Conservation (phyloP, 768 basidiomycete species). For the Tulasnella sp. region DNA sequence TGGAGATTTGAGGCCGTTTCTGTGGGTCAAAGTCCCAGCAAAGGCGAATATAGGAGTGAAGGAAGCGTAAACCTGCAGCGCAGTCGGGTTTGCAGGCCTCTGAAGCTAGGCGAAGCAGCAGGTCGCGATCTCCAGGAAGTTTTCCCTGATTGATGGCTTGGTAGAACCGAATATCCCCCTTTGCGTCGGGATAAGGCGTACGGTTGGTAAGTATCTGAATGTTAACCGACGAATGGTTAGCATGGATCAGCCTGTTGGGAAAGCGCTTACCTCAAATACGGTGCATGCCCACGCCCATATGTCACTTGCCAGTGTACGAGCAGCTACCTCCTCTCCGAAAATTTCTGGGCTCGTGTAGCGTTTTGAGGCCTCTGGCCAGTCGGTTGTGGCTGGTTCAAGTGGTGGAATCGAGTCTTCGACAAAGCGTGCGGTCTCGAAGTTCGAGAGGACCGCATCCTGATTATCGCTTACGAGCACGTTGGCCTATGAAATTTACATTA, state of each 20-base stretch:
- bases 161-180: no score
- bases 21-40: no score
- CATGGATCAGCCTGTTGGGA: neutral
- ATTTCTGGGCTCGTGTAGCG: neutral
- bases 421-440: neutral
- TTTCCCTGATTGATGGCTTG: no score
- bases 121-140: no score
- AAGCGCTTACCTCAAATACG: neutral
- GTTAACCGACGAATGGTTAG: no score
- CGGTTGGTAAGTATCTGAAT: neutral
- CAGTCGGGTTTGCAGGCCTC: no score
- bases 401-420: neutral
- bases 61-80: no score
- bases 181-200: neutral
- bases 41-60: no score
- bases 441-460: neutral
- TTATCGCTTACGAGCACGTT: neutral
- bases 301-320: neutral
- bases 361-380: neutral
- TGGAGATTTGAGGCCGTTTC: no score
- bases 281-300: neutral
- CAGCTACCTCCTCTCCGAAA: neutral
- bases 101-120: no score
- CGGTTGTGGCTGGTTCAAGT: no score
- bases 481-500: neutral